A percentile compares a stretch with the other conserved stretches of the same genome.
These are phyloP conservation scores for Kingdonia uniflora DNA, from an alignment of 164 flowering plant genomes.

Conservation along the genomic window DNA sequence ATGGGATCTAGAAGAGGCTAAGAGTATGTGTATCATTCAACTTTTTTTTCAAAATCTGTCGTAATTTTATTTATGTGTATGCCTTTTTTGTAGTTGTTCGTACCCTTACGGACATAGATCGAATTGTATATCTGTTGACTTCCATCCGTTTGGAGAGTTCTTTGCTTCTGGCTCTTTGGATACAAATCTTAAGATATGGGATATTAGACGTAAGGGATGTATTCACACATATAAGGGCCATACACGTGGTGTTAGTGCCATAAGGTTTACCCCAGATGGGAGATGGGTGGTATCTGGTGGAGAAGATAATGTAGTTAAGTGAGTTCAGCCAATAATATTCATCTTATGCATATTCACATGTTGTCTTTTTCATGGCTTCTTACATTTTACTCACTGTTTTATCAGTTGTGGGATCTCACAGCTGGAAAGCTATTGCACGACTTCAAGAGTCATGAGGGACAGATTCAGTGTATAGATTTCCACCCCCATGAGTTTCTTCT, in stretches of 20 bases:
- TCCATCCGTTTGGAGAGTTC: conserved; percentile 99
- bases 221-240: conserved; percentile 99
- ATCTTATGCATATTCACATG: neutral
- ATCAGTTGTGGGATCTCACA: conserved; percentile 96
- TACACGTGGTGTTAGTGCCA: conserved; percentile 88
- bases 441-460: conserved; percentile 92
- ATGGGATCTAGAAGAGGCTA: conserved; percentile 98
- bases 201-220: conserved; percentile 92
- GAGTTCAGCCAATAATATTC: conserved; percentile 3
- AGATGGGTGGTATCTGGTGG: conserved; percentile 99
- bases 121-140: conserved; percentile 92
- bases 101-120: conserved; percentile 97
- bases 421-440: conserved; percentile 97
- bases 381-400: conserved; percentile 3
- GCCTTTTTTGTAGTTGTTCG: conserved; percentile 62
- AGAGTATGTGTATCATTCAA: conserved; percentile 61
- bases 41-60: too few relatives aligned
- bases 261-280: conserved; percentile 98
- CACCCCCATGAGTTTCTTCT: conserved; percentile 97
- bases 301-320: conserved; percentile 92
- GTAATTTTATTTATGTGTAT: conserved; percentile 3
- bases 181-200: conserved; percentile 98
- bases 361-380: too few relatives aligned
- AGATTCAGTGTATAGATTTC: conserved; percentile 90
- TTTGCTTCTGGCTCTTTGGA: conserved; percentile 99